Base-by-base conservation (phyloP, 352 stramenopile genomes). In the Thraustotheca clavata region DNA sequence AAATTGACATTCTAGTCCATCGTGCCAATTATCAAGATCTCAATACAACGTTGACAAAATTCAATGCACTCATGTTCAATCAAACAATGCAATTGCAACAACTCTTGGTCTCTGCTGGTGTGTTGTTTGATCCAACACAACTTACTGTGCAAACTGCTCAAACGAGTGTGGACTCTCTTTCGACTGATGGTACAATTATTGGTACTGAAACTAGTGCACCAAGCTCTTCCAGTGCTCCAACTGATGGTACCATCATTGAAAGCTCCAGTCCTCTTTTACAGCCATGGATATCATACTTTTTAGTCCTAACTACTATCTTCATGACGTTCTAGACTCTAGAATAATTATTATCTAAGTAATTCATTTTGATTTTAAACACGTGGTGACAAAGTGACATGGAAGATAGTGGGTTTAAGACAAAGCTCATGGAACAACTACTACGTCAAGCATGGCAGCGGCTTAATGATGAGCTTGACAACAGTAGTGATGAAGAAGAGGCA, bases 401-500 rank as follows among this genome's bases (percentile, higher is more conserved):
- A 9, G 14, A 18, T 33, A 46, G 29, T 16, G 38, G 57, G 24
- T 55, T 65, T 46, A 65, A 65, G 26, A 29, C 57, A 27, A 41
- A 39, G 57, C 29, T 65, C 22, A 41, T 65, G 8, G 57, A 65
- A 22, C 57, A 46, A 16, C 46, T 65, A 18, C 20, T 65, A 0
- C 57, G 39, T 32, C 52, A 41, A 20, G 57, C 47, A 18, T 65
- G 57, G 57, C 32, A 65, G 26, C 46, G 31, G n/a, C 43, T 52
- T 24, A 34, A 40, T 14, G 16, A 54, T 14, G 27, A 55, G 16
- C 41, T 57, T 9, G 39, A 24, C 29, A 54, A 8, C 22, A 65
- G 47, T 16, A 31, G n/a, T 20, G 57, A 65, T 33, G 57, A 54
- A 20, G 39, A 50, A 24, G 57, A 54, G 9, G 57, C 46, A n/a